Percentiles rank a stretch among this genome's conserved stretches.
These are phyloP conservation scores for Fraxinus baroniana DNA, from an alignment of 305 asterid species.

Conservation along the genomic window DNA sequence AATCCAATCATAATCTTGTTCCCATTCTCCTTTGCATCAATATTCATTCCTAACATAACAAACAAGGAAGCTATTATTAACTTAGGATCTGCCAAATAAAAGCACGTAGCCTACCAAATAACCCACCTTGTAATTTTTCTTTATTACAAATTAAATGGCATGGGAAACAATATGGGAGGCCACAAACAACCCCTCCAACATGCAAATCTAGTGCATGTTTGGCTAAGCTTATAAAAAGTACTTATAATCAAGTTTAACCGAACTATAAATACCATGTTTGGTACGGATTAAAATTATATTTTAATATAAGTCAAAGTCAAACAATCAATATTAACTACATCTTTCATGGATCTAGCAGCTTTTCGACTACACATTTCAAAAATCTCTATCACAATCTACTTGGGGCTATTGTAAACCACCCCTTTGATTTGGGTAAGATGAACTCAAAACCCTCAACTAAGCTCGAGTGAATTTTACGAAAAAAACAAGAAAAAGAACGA, in stretches of 20 bases:
- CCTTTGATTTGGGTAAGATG: background rate
- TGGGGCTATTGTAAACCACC: background rate
- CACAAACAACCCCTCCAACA: slow-evolving; percentile 27
- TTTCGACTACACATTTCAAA: too few species aligned
- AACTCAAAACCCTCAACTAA: background rate
- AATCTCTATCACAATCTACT: too few species aligned
- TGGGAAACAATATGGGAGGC: slow-evolving; percentile 34
- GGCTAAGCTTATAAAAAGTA: background rate
- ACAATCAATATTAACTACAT: too few species aligned
- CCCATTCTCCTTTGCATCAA: slow-evolving; percentile 15
- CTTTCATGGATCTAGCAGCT: too few species aligned
- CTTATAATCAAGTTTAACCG: background rate
- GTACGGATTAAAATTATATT: too few species aligned
- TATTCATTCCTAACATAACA: slow-evolving; percentile 9
- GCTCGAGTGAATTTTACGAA: background rate
- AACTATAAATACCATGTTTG: background rate
- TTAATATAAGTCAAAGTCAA: too few species aligned
- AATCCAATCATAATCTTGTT: background rate
- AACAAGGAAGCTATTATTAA: slow-evolving; percentile 8
- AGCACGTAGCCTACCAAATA: slow-evolving; percentile 23
- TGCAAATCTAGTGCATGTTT: background rate
- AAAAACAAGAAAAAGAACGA: background rate
- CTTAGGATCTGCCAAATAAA: slow-evolving; percentile 7
- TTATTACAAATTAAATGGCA: slow-evolving; percentile 24
- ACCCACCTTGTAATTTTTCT: slow-evolving; percentile 19